Evolutionary conservation across 2,329 filamentous ascomycete genomes (phyloP).

Genomic region (Diaporthe sp.): DNA sequence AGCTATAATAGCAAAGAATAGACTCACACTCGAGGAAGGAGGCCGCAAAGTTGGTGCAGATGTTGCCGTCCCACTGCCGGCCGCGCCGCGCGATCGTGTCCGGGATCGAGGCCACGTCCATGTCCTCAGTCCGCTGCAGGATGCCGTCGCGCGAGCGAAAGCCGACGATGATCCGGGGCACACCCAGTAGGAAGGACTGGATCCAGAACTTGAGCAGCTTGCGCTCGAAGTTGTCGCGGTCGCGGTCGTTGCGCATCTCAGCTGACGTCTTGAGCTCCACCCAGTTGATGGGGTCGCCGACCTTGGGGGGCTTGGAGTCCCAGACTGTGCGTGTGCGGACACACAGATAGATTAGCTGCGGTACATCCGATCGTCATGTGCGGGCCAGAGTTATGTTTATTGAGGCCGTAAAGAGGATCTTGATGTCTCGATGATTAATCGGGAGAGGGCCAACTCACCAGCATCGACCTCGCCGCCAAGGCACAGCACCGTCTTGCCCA

Average conservation of each 20-base stretch:
- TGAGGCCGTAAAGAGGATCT: constrained; percentile 23
- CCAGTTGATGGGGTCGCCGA: constrained; percentile 84
- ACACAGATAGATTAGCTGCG: background rate
- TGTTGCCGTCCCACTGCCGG: constrained; percentile 88
- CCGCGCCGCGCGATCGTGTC: constrained; percentile 78
- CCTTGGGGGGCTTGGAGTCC: constrained; percentile 81
- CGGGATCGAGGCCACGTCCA: constrained; percentile 85
- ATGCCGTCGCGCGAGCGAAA: constrained; percentile 83
- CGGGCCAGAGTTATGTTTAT: background rate
- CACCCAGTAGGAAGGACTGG: constrained; percentile 93
- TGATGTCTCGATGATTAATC: background rate
- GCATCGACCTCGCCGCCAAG: constrained; percentile 96
- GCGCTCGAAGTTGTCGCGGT: constrained; percentile 83
- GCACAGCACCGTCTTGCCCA: constrained; percentile 81
- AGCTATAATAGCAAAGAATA: too few relatives aligned
- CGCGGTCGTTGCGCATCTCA: constrained; percentile 76
- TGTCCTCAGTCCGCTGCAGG: constrained; percentile 80
- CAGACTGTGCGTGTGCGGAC: constrained; percentile 69
- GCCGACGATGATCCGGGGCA: constrained; percentile 92
- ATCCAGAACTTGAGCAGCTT: constrained; percentile 98
- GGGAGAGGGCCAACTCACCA: constrained; percentile 63
- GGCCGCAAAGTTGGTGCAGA: constrained; percentile 91
- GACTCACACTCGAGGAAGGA: constrained; percentile 81
- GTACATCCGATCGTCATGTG: background rate
- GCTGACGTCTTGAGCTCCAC: constrained; percentile 95